phyloP scores from a whole-genome alignment of 2,329 filamentous ascomycete genomes.

The Aspergillus sp. region DNA sequence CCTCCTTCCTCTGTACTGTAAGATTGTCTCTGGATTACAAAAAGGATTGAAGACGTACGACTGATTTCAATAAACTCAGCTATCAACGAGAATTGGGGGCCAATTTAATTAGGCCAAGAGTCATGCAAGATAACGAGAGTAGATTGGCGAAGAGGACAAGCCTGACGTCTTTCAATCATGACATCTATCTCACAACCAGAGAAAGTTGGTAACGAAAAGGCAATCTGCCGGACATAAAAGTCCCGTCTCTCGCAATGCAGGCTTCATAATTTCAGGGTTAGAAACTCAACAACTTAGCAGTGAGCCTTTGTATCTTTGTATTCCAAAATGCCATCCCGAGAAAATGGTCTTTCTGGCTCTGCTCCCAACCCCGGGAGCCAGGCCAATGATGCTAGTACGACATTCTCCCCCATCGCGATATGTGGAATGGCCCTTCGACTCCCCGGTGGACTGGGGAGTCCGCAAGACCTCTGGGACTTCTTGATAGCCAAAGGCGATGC shows the following conservation, averaged over 20 bases:
- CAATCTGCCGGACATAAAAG: not conserved
- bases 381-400: not conserved
- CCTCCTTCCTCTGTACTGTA: not conserved
- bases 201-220: not conserved
- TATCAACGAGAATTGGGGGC: not conserved
- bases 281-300: not conserved
- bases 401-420: conserved; percentile 14
- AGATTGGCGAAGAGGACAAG: not conserved
- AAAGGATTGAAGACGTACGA: not conserved
- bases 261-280: not conserved
- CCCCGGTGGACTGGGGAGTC: conserved; percentile 14
- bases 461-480: conserved; percentile 20
- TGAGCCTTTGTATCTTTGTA: not conserved
- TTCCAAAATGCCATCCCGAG: not conserved
- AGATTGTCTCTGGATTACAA: not conserved
- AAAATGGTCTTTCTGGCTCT: too few relatives aligned
- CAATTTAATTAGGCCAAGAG: not conserved
- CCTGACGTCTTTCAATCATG: not conserved
- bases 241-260: not conserved
- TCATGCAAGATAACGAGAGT: not conserved
- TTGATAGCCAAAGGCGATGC: conserved; percentile 15
- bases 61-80: not conserved
- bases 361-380: too few relatives aligned
- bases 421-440: conserved; percentile 20
- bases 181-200: not conserved